Conservation (phyloP, 2,329 filamentous ascomycete genomes). For the Xylaria sp. region DNA sequence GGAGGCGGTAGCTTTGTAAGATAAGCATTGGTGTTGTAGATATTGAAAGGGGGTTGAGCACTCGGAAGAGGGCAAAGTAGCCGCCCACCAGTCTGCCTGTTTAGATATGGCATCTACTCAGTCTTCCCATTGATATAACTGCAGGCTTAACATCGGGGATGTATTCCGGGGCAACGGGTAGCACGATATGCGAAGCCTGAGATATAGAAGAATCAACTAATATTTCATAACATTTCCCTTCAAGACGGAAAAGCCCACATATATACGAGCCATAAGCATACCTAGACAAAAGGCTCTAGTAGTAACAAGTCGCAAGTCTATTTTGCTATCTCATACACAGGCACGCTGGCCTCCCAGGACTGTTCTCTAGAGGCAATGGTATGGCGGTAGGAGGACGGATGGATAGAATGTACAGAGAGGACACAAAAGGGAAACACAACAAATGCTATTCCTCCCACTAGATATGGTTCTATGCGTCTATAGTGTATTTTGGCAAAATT, state of each 20-base stretch:
- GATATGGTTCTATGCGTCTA: conserved; percentile 35
- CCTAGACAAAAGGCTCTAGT: background rate
- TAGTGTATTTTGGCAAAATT: conserved; percentile 34
- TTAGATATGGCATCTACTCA: too few relatives aligned
- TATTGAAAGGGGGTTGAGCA: too few relatives aligned
- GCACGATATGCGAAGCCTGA: background rate
- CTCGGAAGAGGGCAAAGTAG: too few relatives aligned
- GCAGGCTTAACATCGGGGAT: too few relatives aligned
- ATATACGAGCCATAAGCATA: background rate
- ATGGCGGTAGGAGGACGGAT: conserved; percentile 33
- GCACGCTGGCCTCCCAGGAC: conserved; percentile 42
- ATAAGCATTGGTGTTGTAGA: too few relatives aligned
- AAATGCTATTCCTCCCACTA: conserved; percentile 25
- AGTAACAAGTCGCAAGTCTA: conserved; percentile 34
- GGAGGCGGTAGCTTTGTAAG: too few relatives aligned
- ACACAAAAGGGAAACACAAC: conserved; percentile 39
- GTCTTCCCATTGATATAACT: too few relatives aligned
- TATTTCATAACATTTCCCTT: background rate
- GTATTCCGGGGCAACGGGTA: background rate
- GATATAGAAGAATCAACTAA: background rate
- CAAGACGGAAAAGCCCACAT: background rate
- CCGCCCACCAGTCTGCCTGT: too few relatives aligned
- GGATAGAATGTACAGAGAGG: conserved; percentile 42
- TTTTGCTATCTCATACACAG: conserved; percentile 53
- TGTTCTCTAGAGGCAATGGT: conserved; percentile 44